A percentile compares a stretch with the other conserved stretches of the same genome.
Evolutionary conservation across 345 rosid genomes (phyloP).

Genomic region (Euphorbia lathyris): DNA sequence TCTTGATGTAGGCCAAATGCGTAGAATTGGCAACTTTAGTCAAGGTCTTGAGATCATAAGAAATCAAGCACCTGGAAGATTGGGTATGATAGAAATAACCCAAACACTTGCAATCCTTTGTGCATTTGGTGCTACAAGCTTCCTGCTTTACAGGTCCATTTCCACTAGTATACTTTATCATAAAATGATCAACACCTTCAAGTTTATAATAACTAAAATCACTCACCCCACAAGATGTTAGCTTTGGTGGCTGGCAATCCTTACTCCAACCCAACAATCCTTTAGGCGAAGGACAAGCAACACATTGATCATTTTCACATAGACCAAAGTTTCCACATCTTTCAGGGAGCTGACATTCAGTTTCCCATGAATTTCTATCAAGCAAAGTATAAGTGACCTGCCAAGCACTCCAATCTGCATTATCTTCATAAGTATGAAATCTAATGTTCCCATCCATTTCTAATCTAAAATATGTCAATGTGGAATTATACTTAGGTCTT

Average conservation of each 20-base stretch:
- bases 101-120: conserved; percentile 51
- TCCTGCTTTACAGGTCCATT: conserved; percentile 34
- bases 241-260: conserved; percentile 28
- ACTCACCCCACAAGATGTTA: conserved; percentile 10
- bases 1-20: conserved; percentile 35
- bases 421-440: conserved; percentile 39
- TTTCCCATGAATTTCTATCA: conserved; percentile 21
- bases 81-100: conserved; percentile 52
- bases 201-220: conserved; percentile 40
- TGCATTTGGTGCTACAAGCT: conserved; percentile 50
- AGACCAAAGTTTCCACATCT: conserved; percentile 49
- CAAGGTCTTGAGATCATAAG: conserved; percentile 55
- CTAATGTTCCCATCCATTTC: conserved; percentile 51
- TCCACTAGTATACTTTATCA: conserved; percentile 40
- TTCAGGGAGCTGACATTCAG: conserved; percentile 39
- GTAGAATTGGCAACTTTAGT: conserved; percentile 28
- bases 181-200: conserved; percentile 50
- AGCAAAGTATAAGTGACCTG: conserved; percentile 44
- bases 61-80: conserved; percentile 49
- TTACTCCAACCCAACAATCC: conserved; percentile 48
- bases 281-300: conserved; percentile 42
- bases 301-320: conserved; percentile 47
- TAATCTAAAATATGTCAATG: conserved; percentile 37
- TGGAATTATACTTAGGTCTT: conserved; percentile 42
- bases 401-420: conserved; percentile 30